Evolutionary conservation across 805 yeast species (phyloP), one percentile per base, ranked within the genome.

Genomic region (Nakazawaea ishiwadae): DNA sequence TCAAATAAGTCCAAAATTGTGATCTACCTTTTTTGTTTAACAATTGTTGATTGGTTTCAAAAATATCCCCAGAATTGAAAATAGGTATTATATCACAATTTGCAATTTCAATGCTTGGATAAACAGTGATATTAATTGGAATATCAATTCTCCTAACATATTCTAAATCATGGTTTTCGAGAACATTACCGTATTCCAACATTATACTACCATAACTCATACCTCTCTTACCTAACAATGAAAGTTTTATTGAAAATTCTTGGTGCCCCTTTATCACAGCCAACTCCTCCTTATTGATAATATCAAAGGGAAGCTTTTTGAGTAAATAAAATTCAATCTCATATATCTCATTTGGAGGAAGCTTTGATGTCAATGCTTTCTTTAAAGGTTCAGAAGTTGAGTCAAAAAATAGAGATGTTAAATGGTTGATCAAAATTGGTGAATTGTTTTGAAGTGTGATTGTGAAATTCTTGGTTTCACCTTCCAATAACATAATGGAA

Each of bases 401-500:
- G 53, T 87, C 96, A 63, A 77, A 67, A 49, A 80, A 79, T 5
- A 79, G 73, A 46, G 84, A 79, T 3, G 79, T 68, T 26, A 87
- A 50, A 37, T 72, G 68, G 41, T 79, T 75, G 33, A 83, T 77
- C 1, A 69, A 52, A 3, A 81, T 79, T 4, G 60, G 54, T 0
- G 91, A 79, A 15, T 71, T 66, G 55, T 88, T 87, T 36, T 71
- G 69, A 24, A 88, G 58, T 1, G 60, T 56, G 4, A 86, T 56
- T 1, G 68, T 62, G 45, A 84, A 75, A 1, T 55, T 48, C 38
- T 67, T 69, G 31, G 66, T 63, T 51, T 88, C 93, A 7, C 96
- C 96, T 54, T 87, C 95, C 10, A 88, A 59, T 12, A 87, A 59
- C 87, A 86, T 82, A 4, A 82, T 52, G 79, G 86, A 81, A 3